Conservation (phyloP, 2,329 filamentous ascomycete species). For the Calonectria henricotiae region DNA sequence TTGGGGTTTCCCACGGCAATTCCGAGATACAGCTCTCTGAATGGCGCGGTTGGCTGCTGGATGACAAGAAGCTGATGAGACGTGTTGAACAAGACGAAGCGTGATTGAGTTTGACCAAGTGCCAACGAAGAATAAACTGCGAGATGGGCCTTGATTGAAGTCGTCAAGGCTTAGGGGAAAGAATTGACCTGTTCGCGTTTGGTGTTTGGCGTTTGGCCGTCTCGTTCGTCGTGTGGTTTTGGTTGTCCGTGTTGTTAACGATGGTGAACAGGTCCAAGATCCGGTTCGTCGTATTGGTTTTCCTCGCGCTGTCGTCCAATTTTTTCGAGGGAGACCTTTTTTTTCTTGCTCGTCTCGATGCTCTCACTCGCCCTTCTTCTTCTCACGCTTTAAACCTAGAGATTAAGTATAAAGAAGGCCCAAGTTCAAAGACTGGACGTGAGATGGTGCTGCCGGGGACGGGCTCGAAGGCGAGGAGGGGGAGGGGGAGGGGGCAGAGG, state of each 20-base stretch:
- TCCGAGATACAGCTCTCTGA: constrained; percentile 34
- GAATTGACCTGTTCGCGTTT: neutral
- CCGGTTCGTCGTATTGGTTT: constrained; percentile 19
- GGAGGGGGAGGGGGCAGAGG: constrained; percentile 39
- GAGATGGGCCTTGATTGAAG: neutral
- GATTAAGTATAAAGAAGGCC: constrained; percentile 29
- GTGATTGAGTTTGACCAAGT: neutral
- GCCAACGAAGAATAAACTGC: neutral
- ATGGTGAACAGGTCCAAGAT: constrained; percentile 15
- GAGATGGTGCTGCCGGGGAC: constrained; percentile 33
- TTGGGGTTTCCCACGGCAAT: constrained; percentile 43
- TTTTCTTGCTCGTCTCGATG: neutral
- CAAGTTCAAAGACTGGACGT: constrained; percentile 36
- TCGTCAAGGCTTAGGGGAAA: neutral
- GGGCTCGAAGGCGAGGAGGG: constrained; percentile 42
- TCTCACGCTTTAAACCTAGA: constrained; percentile 32
- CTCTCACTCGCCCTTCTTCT: constrained; percentile 18
- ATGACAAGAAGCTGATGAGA: neutral
- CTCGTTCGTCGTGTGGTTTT: constrained; percentile 7
- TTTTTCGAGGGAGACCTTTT: neutral
- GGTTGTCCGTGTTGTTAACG: constrained; percentile 18
- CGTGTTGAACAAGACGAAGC: neutral
- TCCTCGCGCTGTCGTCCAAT: constrained; percentile 21
- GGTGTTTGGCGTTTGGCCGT: neutral
- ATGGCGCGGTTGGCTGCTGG: neutral